Base-by-base conservation (phyloP, 306 rosid genomes). In the Ammopiptanthus mongolicus region DNA sequence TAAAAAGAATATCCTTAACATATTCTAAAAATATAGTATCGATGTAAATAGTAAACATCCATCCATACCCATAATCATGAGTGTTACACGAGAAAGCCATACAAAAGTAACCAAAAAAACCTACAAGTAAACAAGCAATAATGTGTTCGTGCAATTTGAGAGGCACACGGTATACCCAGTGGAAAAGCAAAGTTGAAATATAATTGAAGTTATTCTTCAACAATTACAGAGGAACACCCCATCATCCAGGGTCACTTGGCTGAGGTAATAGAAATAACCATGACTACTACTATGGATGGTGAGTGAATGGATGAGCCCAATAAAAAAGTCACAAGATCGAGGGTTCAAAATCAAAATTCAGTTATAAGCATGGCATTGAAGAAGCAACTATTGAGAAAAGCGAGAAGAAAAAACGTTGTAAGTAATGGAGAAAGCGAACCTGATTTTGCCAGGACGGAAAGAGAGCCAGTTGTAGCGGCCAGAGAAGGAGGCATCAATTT, bases 391-490 rank as follows among this genome's bases (percentile, higher is more conserved):
- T n/a, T n/a, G n/a, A n/a, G n/a, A n/a, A n/a, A n/a, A n/a, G n/a
- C n/a, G 33, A 29, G 33, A 29, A 29, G 33, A 29, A 4, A 29
- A 19, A 22, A 3, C 7, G 29, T 18, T 19, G 4, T n/a, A n/a
- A n/a, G n/a, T n/a, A 19, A 57, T 31, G 11, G 1, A 47, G 19
- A 48, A 58, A 8, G 18, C 37, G 31, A 5, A 83, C 93, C 91
- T 85, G 74, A 34, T 69, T 78, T 81, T 88, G 71, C 82, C 87
- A 1, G 93, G 87, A 75, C 81, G 86, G 56, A 91, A 87, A 44
- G 88, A 71, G 34, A 88, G 47, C 91, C 91, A 88, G 69, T 76
- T 80, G 87, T 91, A 91, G 62, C 96, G 96, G 23, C 81, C 88
- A 8, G 78, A 77, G 71, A 91, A 88, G 72, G 78, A 3, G 41